Percentiles rank a stretch among this genome's conserved stretches.
These are phyloP conservation scores for Cladorrhinum sp. DNA, from an alignment of 2,329 filamentous ascomycete genomes.

Conservation along the genomic window DNA sequence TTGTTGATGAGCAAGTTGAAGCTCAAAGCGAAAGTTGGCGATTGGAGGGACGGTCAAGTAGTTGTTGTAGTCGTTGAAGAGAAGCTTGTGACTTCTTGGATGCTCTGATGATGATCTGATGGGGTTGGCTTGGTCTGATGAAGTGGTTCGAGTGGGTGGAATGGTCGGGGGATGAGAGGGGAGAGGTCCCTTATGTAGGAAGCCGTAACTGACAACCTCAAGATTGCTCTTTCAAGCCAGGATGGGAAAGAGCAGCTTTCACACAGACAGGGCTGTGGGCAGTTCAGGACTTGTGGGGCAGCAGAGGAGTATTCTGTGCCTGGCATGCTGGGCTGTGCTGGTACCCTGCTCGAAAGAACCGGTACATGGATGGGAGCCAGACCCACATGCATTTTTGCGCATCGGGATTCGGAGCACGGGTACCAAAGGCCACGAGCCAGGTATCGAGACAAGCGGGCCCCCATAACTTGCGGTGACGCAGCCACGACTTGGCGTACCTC, in stretches of 20 bases:
- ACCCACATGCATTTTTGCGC: slow-evolving; percentile 9
- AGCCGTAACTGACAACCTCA: slow-evolving; percentile 23
- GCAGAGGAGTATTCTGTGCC: slow-evolving; percentile 15
- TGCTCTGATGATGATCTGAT: slow-evolving; percentile 18
- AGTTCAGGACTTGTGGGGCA: slow-evolving; percentile 22
- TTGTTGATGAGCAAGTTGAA: not conserved
- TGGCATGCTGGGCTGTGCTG: slow-evolving; percentile 14
- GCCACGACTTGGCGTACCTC: slow-evolving; percentile 25
- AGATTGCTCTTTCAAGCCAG: slow-evolving; percentile 26
- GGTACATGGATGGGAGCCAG: slow-evolving; percentile 16
- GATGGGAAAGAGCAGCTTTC: slow-evolving; percentile 22
- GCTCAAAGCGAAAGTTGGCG: not conserved
- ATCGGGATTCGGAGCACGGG: slow-evolving; percentile 15
- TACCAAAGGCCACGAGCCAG: slow-evolving; percentile 10
- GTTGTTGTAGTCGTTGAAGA: slow-evolving; percentile 8
- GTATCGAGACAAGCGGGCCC: slow-evolving; percentile 16
- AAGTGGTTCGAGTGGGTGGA: slow-evolving; percentile 18
- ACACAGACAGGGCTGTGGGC: slow-evolving; percentile 27
- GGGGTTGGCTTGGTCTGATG: slow-evolving; percentile 21
- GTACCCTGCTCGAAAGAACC: slow-evolving; percentile 18
- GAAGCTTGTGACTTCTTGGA: slow-evolving; percentile 8
- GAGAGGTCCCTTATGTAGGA: slow-evolving; percentile 28
- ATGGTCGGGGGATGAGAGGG: slow-evolving; percentile 16
- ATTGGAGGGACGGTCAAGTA: not conserved
- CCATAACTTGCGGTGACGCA: slow-evolving; percentile 31